Percentiles rank a stretch among this genome's conserved stretches.
Conservation (phyloP, 352 stramenopile genomes). For the Phytophthora foliorum region DNA sequence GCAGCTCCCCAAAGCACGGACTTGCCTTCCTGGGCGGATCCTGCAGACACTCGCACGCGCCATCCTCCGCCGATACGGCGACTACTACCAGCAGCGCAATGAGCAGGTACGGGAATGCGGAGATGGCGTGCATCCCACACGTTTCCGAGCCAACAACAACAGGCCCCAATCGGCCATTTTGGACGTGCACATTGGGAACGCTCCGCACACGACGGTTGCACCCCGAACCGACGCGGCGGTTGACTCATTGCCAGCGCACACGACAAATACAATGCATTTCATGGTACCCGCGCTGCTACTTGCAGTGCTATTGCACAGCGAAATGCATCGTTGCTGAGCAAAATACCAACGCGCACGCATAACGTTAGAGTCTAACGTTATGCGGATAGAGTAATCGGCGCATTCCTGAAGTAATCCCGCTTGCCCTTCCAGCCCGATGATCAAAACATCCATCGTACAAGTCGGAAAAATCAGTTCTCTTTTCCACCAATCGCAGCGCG, state of each 20-base stretch:
- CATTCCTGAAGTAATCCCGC: background rate
- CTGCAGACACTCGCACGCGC: slow-evolving; percentile 34
- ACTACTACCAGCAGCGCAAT: slow-evolving; percentile 3
- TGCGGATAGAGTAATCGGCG: no score
- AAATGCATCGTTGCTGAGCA: no score
- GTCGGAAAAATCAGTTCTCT: slow-evolving; percentile 21
- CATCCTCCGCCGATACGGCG: slow-evolving; percentile 9
- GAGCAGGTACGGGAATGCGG: slow-evolving; percentile 15
- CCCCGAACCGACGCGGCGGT: slow-evolving; percentile 22
- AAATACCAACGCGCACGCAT: no score
- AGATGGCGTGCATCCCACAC: slow-evolving; percentile 15
- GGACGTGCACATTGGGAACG: background rate
- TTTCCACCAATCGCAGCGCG: slow-evolving; percentile 25
- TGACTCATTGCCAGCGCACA: background rate
- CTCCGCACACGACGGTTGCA: slow-evolving; percentile 21
- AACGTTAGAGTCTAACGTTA: no score
- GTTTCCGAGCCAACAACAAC: slow-evolving; percentile 21
- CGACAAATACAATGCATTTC: no score
- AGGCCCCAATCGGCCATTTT: slow-evolving; percentile 16
- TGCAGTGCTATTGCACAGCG: no score
- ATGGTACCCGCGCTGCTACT: no score
- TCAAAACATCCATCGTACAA: background rate
- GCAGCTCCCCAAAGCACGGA: background rate
- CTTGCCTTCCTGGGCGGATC: slow-evolving; percentile 38
- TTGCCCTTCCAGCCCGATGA: background rate